Conservation (phyloP, 306 rosid species). For the Prunus mira region DNA sequence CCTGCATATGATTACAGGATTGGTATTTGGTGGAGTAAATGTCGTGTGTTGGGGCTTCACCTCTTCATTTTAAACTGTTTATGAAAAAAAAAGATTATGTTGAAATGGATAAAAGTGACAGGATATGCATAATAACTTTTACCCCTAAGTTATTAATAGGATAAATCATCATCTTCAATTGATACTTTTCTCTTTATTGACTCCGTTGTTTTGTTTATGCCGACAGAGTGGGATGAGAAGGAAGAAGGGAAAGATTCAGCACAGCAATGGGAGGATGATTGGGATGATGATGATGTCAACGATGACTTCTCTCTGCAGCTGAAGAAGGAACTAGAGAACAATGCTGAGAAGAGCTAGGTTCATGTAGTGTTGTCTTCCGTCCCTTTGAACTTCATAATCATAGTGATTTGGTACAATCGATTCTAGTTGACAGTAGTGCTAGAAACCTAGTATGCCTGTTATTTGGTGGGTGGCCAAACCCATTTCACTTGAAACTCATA, state of each 20-base stretch:
- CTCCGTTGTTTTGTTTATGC: background rate
- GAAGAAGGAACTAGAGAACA: constrained; percentile 67
- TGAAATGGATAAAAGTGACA: background rate
- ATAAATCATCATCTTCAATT: background rate
- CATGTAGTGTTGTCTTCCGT: background rate
- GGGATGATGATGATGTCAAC: constrained; percentile 88
- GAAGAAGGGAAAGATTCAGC: constrained; percentile 68
- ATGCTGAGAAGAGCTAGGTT: constrained; percentile 36
- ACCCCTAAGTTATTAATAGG: constrained; percentile 3
- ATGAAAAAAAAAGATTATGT: background rate
- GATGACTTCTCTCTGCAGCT: constrained; percentile 84
- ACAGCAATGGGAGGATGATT: constrained; percentile 87
- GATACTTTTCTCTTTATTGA: background rate
- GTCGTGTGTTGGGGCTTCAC: background rate
- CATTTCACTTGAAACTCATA: background rate
- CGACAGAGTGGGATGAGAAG: constrained; percentile 63
- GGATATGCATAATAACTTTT: background rate
- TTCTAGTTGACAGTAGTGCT: background rate
- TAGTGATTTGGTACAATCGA: background rate
- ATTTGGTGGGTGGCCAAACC: background rate
- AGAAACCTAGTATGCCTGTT: background rate
- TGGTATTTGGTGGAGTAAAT: background rate
- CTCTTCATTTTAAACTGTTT: background rate
- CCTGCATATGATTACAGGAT: background rate
- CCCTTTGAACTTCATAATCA: background rate